These are phyloP conservation scores for Fusarium chuoi DNA, from an alignment of 2,329 filamentous ascomycete genomes.

Conservation along the genomic window DNA sequence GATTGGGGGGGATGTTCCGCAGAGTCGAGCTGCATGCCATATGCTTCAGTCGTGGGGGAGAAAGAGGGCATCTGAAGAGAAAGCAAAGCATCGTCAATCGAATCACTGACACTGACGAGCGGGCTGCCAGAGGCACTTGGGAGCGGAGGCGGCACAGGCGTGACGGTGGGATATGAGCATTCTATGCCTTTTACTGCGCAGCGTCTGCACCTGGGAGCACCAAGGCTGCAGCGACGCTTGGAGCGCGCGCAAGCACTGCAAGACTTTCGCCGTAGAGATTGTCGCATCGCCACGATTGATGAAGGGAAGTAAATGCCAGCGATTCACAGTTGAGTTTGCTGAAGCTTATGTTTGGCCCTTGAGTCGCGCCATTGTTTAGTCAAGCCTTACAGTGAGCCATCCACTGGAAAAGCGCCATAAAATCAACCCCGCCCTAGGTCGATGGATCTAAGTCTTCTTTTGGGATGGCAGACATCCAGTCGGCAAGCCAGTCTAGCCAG, in stretches of 20 bases:
- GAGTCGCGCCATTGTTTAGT: neutral
- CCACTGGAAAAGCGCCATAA: neutral
- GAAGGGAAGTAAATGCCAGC: neutral
- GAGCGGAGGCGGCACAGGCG: neutral
- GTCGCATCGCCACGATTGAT: neutral
- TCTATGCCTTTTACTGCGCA: neutral
- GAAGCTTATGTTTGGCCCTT: neutral
- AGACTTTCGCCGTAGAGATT: neutral
- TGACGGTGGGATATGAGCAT: neutral
- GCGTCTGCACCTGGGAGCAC: neutral
- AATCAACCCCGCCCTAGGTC: accelerated
- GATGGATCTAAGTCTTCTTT: neutral
- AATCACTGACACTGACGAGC: no score
- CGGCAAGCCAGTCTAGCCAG: neutral
- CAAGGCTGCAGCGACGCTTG: neutral
- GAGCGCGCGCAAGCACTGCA: neutral
- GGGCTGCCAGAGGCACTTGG: neutral
- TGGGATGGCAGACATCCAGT: neutral
- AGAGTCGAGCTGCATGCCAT: neutral
- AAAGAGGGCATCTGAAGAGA: neutral
- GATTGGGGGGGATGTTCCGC: neutral
- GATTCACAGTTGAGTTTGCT: neutral
- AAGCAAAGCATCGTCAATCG: neutral
- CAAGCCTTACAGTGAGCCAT: neutral
- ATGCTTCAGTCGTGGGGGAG: neutral